These are phyloP conservation scores for Elsinoe batatas DNA, from an alignment of 2,329 filamentous ascomycete species.

Conservation along the genomic window DNA sequence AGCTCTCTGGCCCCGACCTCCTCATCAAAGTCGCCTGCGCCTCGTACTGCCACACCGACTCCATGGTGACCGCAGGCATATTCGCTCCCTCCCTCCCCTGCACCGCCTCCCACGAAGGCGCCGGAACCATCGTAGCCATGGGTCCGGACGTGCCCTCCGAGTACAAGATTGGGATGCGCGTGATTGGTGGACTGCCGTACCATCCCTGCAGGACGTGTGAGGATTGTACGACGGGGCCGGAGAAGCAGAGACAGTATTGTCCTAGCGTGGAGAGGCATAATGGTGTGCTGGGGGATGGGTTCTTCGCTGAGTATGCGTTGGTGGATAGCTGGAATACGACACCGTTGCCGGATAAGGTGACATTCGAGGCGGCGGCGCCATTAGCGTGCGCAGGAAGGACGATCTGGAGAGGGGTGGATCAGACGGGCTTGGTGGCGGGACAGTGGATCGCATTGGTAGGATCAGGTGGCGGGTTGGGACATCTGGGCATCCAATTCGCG, in stretches of 20 bases:
- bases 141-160: conserved; percentile 31
- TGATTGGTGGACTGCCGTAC: conserved; percentile 47
- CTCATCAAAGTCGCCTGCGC: conserved; percentile 51
- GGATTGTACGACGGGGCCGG: conserved; percentile 40
- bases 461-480: conserved; percentile 41
- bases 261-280: conserved; percentile 34
- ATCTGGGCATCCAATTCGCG: conserved; percentile 44
- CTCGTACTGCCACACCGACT: conserved; percentile 54
- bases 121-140: conserved; percentile 44
- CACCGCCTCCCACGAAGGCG: conserved; percentile 49
- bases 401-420: conserved; percentile 38
- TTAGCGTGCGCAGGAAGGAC: conserved; percentile 48
- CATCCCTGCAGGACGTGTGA: conserved; percentile 44
- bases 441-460: conserved; percentile 32
- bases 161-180: conserved; percentile 44
- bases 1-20: conserved; percentile 44
- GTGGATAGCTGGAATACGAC: conserved; percentile 41
- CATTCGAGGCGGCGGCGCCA: conserved; percentile 44
- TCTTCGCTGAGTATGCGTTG: conserved; percentile 48
- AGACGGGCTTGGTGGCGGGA: conserved; percentile 31
- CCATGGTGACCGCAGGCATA: conserved; percentile 43
- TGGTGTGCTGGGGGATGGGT: conserved; percentile 44
- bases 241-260: conserved; percentile 47
- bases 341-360: conserved; percentile 39
- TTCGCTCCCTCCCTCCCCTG: conserved; percentile 42